Conservation (phyloP, 192 early-diverging fungal species). For the Cladochytrium replicatum region DNA sequence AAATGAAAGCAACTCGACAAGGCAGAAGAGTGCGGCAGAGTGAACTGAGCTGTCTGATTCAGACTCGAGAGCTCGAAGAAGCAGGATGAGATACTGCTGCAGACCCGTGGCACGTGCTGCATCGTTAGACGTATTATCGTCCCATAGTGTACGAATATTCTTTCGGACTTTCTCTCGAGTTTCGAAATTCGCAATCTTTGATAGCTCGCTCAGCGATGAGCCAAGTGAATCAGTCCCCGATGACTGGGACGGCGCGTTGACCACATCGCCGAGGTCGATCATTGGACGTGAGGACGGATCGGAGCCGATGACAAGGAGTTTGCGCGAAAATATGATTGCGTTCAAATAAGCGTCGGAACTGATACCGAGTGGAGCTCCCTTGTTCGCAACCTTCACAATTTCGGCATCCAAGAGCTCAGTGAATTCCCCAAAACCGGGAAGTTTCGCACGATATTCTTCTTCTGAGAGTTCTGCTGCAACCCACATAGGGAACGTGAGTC, state of each 20-base stretch:
- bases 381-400: conserved; percentile 1
- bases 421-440: conserved; percentile 20
- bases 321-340: conserved; percentile 3
- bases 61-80: too few relatives aligned
- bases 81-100: too few relatives aligned
- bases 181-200: too few relatives aligned
- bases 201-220: too few relatives aligned
- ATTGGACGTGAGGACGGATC: conserved; percentile 3
- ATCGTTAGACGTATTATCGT: too few relatives aligned
- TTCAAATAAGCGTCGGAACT: conserved; percentile 1
- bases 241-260: not conserved
- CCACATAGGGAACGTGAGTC: conserved; percentile 31
- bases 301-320: too few relatives aligned
- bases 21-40: too few relatives aligned
- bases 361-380: conserved; percentile 6
- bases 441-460: conserved; percentile 1
- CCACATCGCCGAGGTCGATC: not conserved
- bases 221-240: conserved; percentile 27
- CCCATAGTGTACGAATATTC: too few relatives aligned
- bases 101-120: too few relatives aligned
- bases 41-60: too few relatives aligned
- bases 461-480: not conserved
- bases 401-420: not conserved
- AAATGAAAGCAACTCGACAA: too few relatives aligned
- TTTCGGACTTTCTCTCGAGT: too few relatives aligned